These are phyloP conservation scores for Dendrobium huoshanense DNA, from an alignment of 106 monocot genomes.

Conservation along the genomic window DNA sequence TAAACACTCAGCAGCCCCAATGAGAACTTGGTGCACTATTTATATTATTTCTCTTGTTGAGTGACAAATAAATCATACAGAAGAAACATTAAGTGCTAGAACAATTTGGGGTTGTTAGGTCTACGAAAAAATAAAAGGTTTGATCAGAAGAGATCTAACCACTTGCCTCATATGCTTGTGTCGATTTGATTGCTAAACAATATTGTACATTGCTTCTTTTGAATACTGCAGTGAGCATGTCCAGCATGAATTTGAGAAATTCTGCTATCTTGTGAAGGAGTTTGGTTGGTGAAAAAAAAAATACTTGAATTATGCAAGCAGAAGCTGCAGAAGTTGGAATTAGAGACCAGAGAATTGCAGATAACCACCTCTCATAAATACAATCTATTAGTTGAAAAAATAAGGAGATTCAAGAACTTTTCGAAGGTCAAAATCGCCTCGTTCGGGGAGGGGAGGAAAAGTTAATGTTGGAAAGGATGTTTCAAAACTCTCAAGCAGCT, in stretches of 20 bases:
- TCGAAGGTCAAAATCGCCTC: constrained; percentile 61
- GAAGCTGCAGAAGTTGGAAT: no score
- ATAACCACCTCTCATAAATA: not conserved
- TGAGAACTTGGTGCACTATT: not conserved
- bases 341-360: no score
- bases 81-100: not conserved
- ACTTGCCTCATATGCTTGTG: no score
- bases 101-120: not conserved
- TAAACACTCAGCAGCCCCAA: not conserved
- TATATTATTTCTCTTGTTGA: not conserved
- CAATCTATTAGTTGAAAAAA: constrained; percentile 71
- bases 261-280: no score
- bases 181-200: not conserved
- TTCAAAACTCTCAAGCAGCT: constrained; percentile 73
- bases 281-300: no score
- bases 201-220: constrained; percentile 2
- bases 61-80: not conserved
- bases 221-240: no score
- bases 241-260: no score
- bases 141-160: no score
- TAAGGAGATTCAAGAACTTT: constrained; percentile 69
- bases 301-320: no score
- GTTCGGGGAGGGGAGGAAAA: constrained; percentile 63
- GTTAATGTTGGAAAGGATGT: constrained; percentile 57
- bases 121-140: no score